These are phyloP conservation scores for Corylus americana DNA, from an alignment of 306 rosid genomes.

Conservation along the genomic window DNA sequence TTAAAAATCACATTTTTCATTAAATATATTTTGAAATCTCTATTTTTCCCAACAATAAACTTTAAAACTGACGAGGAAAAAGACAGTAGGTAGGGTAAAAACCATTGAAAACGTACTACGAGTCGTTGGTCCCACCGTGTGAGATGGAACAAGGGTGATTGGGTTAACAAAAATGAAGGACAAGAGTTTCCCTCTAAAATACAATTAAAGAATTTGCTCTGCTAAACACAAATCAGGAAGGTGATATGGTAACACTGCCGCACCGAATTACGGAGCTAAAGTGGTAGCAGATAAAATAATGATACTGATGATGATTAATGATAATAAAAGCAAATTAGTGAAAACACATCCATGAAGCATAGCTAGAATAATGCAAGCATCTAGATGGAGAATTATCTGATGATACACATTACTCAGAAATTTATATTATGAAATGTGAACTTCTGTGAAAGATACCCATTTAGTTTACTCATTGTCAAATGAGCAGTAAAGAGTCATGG, in stretches of 20 bases:
- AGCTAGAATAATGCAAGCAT: background rate
- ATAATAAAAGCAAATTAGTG: background rate
- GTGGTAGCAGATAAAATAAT: background rate
- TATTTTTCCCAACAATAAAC: too few species aligned
- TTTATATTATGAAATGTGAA: conserved; percentile 27
- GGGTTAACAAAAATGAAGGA: too few species aligned
- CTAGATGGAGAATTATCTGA: background rate
- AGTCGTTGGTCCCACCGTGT: too few species aligned
- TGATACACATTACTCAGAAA: background rate
- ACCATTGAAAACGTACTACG: too few species aligned
- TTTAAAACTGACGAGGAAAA: too few species aligned
- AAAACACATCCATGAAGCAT: background rate
- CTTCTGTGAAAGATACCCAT: conserved; percentile 18
- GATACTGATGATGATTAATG: background rate
- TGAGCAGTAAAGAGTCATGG: conserved; percentile 22
- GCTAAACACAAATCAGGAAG: background rate
- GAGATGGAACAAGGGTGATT: too few species aligned
- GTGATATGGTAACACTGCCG: background rate
- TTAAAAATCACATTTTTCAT: too few species aligned
- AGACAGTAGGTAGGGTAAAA: too few species aligned
- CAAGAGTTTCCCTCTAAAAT: too few species aligned
- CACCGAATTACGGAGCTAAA: background rate
- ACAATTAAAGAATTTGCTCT: too few species aligned
- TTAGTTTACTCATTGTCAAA: conserved; percentile 23
- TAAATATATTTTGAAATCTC: too few species aligned